Evolutionary conservation across 1,284 basidiomycete species (phyloP).

Genomic region (Pascua sp.): DNA sequence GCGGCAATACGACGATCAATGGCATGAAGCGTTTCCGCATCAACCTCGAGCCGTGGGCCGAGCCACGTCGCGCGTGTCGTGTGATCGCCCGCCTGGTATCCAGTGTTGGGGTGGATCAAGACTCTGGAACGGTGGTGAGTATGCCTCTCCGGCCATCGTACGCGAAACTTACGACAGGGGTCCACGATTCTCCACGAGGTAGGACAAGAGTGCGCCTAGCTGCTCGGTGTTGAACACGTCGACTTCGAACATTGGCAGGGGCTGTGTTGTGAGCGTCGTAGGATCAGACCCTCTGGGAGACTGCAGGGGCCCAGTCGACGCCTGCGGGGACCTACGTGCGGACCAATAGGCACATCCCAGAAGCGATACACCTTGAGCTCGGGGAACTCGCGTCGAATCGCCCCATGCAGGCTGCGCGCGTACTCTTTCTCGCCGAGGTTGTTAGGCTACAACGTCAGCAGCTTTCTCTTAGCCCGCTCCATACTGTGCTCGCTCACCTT

Average conservation of each 20-base stretch:
- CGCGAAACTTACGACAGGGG: slow-evolving; percentile 56
- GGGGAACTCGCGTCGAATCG: slow-evolving; percentile 17
- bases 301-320: too few relatives aligned
- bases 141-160: not conserved
- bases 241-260: slow-evolving; percentile 66
- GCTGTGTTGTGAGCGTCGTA: slow-evolving; percentile 20
- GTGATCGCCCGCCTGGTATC: slow-evolving; percentile 59
- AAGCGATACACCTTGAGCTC: slow-evolving; percentile 13
- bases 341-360: slow-evolving; percentile 10
- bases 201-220: slow-evolving; percentile 63
- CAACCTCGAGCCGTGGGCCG: slow-evolving; percentile 59
- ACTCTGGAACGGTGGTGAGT: slow-evolving; percentile 53
- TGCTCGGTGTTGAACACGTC: slow-evolving; percentile 64
- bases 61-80: slow-evolving; percentile 67
- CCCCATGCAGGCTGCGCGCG: slow-evolving; percentile 10
- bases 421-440: slow-evolving; percentile 12
- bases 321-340: slow-evolving; percentile 1
- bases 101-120: slow-evolving; percentile 68
- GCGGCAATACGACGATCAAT: too few relatives aligned
- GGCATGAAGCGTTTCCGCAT: slow-evolving; percentile 43
- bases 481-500: not conserved
- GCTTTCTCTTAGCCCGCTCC: not conserved
- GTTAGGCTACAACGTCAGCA: slow-evolving; percentile 2
- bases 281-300: too few relatives aligned
- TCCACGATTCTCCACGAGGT: slow-evolving; percentile 61